These are phyloP conservation scores for Lasiodiplodia theobromae DNA, from an alignment of 2,329 filamentous ascomycete genomes.

Conservation along the genomic window DNA sequence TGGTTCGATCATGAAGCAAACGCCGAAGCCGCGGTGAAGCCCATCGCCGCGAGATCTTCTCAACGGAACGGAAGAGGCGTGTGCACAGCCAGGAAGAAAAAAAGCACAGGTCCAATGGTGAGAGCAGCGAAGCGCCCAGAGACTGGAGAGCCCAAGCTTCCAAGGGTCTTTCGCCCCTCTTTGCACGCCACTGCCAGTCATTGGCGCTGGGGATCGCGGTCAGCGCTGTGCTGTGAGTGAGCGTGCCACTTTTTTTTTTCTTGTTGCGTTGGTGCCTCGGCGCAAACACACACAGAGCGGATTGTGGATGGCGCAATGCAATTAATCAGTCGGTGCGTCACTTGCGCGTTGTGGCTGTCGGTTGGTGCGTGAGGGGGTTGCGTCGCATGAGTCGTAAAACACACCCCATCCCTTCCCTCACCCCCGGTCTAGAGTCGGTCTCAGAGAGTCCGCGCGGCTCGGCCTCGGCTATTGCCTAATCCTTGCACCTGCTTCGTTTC, in stretches of 20 bases:
- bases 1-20: not conserved
- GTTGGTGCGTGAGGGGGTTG: not conserved
- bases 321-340: not conserved
- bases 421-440: not conserved
- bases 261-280: not conserved
- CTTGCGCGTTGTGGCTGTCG: not conserved
- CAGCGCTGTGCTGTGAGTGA: not conserved
- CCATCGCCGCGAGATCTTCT: not conserved
- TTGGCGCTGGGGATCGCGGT: not conserved
- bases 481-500: no score
- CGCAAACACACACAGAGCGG: not conserved
- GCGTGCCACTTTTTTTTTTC: not conserved
- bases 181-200: slow-evolving; percentile 8
- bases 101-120: not conserved
- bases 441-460: no score
- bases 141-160: not conserved
- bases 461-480: no score
- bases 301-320: slow-evolving; percentile 13
- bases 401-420: no score
- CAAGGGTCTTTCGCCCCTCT: not conserved
- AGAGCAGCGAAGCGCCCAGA: not conserved
- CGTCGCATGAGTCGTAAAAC: not conserved
- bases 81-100: not conserved
- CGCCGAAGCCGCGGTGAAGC: not conserved
- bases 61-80: not conserved